phyloP scores from a whole-genome alignment of 345 rosid species.

The Barbarea vulgaris region DNA sequence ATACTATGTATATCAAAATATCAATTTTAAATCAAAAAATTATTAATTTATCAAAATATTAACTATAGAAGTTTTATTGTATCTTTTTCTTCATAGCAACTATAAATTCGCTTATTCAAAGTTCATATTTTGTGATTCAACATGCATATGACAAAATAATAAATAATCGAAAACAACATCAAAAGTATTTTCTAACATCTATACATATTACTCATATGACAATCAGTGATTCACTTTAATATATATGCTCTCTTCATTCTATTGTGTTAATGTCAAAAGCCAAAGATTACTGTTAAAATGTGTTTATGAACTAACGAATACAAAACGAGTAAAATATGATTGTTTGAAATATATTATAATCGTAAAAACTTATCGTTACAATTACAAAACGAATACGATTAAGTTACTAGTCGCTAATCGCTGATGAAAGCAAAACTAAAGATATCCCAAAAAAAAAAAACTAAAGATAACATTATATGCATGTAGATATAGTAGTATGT shows the following conservation, averaged over 20 bases:
- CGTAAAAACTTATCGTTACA: neutral
- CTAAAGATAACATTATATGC: neutral
- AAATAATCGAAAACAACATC: conserved; percentile 22
- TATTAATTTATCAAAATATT: too few species aligned
- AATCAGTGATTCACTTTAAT: conserved; percentile 10
- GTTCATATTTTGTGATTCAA: neutral
- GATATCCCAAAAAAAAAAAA: neutral
- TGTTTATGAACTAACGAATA: too few species aligned
- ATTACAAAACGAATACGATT: neutral
- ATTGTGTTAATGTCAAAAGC: neutral
- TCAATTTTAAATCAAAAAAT: too few species aligned
- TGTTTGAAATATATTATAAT: too few species aligned
- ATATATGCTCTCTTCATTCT: neutral
- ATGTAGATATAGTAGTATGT: neutral
- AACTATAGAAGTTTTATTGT: too few species aligned
- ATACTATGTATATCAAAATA: too few species aligned
- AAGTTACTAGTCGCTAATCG: neutral
- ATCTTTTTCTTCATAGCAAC: neutral
- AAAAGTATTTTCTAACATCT: conserved; percentile 1
- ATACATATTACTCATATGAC: neutral
- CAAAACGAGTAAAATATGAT: too few species aligned
- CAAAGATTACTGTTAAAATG: too few species aligned
- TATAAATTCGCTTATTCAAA: neutral
- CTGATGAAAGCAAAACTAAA: neutral
- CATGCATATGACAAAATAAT: conserved; percentile 11